Evolutionary conservation across 306 rosid species (phyloP).

Genomic region (Delonix regia): DNA sequence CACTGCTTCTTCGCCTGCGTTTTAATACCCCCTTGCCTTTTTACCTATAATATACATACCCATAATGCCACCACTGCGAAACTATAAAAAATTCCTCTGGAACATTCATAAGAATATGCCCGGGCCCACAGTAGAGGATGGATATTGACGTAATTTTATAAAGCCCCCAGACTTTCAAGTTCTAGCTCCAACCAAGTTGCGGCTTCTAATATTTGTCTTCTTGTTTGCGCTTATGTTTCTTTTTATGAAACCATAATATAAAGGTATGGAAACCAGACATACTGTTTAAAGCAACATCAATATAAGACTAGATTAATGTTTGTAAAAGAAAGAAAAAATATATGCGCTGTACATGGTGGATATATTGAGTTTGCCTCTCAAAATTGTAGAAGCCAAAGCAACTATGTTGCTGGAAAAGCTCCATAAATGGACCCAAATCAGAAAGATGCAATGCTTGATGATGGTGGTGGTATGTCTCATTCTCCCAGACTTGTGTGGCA

Average conservation of each 20-base stretch:
- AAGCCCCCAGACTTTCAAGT: neutral
- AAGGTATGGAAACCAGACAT: neutral
- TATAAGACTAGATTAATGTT: too few species aligned
- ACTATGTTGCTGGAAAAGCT: too few species aligned
- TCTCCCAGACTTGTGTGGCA: too few species aligned
- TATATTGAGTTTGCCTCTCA: too few species aligned
- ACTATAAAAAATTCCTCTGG: neutral
- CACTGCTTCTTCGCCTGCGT: conserved; percentile 2
- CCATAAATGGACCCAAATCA: too few species aligned
- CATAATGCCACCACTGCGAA: neutral
- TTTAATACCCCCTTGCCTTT: neutral
- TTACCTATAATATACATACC: neutral
- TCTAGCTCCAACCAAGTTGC: neutral
- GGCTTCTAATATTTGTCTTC: neutral
- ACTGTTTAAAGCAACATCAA: neutral
- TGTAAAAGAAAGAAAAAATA: too few species aligned
- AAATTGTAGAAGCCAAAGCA: too few species aligned
- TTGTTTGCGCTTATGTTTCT: neutral
- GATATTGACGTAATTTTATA: neutral
- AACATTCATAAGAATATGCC: conserved; percentile 13
- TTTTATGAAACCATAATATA: neutral
- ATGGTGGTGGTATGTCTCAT: too few species aligned
- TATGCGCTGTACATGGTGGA: too few species aligned
- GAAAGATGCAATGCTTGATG: too few species aligned
- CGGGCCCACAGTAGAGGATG: neutral